Base-by-base conservation (phyloP, 1,284 basidiomycete species). In the Papiliotrema nemorosa region DNA sequence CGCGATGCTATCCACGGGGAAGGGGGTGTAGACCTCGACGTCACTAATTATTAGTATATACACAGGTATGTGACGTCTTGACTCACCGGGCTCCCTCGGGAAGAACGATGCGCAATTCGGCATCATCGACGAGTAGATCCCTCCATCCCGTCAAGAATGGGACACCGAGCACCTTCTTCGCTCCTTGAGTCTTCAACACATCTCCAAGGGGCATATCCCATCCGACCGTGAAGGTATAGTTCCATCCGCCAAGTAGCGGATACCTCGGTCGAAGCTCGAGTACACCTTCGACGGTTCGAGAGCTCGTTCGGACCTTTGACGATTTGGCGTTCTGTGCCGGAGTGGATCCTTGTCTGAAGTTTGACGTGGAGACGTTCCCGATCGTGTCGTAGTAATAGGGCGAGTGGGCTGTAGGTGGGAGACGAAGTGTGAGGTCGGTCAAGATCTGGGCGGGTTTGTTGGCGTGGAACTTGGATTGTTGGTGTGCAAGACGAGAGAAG, bases 321-420 rank as follows among this genome's bases (percentile, higher is more conserved):
- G 45, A 50, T 29, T 50, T 53, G 20, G 44, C 26, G 16, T 46
- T 36, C 4, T 47, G 26, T 12, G 49, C 58, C n/a, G 54, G 62
- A 6, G 52, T 52, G 9, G 63, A 58, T 2, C 69, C 79, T 10
- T 81, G 76, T 22, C 90, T 84, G 64, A 98, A 83, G 50, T 80
- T 82, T 0, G 92, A 96, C 0, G 94, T 97, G 5, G 94, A 97
- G 31, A 99, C 93, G 72, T 99, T 99, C 43, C 96, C 96, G 59
- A 93, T 88, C 49, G 83, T 77, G 74, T 97, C 92, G 68, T 87
- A 88, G 77, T 82, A 97, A 77, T 97, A 97, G 0, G 85, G 81
- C 54, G 86, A 82, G 56, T 82, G 82, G 44, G 90, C 84, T 26
- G 87, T 85, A 2, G 89, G 75, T 2, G 94, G 94, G 16, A 97